Conservation (phyloP, 2,329 filamentous ascomycete genomes). For the Pyrenophora graminea region DNA sequence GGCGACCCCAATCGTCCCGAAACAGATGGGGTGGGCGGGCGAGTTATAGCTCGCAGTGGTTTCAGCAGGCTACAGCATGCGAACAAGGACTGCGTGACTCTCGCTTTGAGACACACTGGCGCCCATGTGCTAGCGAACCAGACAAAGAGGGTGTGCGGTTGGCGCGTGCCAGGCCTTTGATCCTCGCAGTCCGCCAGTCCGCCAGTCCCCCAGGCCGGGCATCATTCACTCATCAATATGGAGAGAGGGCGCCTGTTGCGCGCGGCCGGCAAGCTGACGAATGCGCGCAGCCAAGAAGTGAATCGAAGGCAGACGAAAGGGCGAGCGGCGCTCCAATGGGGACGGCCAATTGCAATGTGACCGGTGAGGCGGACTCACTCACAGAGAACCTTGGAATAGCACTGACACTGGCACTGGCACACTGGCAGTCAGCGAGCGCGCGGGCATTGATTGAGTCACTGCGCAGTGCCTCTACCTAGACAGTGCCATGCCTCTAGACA, state of each 20-base stretch:
- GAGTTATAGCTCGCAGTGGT: conserved; percentile 26
- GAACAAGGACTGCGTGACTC: conserved; percentile 30
- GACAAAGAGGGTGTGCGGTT: conserved; percentile 37
- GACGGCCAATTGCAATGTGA: conserved; percentile 31
- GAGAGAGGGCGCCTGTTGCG: conserved; percentile 14
- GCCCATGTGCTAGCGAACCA: conserved; percentile 26
- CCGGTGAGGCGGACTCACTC: conserved; percentile 9
- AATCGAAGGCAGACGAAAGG: conserved; percentile 38
- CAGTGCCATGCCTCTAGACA: no score
- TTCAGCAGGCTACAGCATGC: conserved; percentile 36
- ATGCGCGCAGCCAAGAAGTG: conserved; percentile 38
- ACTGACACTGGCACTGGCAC: no score
- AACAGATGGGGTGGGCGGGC: conserved; percentile 27
- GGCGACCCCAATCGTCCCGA: conserved; percentile 29
- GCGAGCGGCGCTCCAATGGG: conserved; percentile 7
- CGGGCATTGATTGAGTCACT: conserved; percentile 26
- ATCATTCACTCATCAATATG: conserved; percentile 21
- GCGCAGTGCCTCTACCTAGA: conserved; percentile 8
- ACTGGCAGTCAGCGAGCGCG: conserved; percentile 24
- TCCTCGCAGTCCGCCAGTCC: not conserved
- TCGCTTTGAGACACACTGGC: conserved; percentile 27
- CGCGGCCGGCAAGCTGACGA: conserved; percentile 40
- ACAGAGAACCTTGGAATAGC: no score
- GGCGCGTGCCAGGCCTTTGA: conserved; percentile 23
- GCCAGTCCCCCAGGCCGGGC: conserved; percentile 14